Percentiles rank a stretch among this genome's conserved stretches.
Evolutionary conservation across 208 protist genomes (phyloP).

Genomic region (Leishmania arabica): DNA sequence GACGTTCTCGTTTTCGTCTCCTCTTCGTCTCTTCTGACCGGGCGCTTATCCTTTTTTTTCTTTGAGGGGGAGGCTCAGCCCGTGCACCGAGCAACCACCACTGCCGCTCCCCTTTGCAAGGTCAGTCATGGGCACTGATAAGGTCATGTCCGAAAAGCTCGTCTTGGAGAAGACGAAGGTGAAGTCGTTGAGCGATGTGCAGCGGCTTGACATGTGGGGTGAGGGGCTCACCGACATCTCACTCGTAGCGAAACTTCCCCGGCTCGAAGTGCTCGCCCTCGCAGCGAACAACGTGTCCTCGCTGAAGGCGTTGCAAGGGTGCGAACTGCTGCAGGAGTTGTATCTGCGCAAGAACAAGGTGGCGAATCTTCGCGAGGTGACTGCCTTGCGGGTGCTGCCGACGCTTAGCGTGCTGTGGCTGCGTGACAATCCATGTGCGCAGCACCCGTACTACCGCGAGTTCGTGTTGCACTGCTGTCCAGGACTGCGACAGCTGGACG

Average conservation of each 20-base stretch:
- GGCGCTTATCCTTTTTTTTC: neutral
- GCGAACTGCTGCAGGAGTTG: slow-evolving; percentile 80
- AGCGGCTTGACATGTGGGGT: slow-evolving; percentile 93
- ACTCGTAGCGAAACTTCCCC: slow-evolving; percentile 62
- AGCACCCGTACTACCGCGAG: slow-evolving; percentile 80
- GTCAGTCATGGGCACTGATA: slow-evolving; percentile 9
- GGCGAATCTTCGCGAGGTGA: slow-evolving; percentile 73
- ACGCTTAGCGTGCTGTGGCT: slow-evolving; percentile 91
- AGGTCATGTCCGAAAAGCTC: slow-evolving; percentile 73
- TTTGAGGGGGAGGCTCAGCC: neutral
- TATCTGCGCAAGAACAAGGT: slow-evolving; percentile 95
- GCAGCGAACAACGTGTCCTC: slow-evolving; percentile 84
- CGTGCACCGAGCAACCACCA: neutral
- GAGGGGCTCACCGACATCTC: slow-evolving; percentile 83
- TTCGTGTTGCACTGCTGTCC: slow-evolving; percentile 88
- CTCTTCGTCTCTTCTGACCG: neutral
- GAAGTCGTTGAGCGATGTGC: slow-evolving; percentile 67
- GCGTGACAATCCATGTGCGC: slow-evolving; percentile 92
- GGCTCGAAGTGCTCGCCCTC: slow-evolving; percentile 88
- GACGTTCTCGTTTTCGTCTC: neutral
- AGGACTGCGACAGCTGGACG: slow-evolving; percentile 86
- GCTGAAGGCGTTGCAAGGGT: slow-evolving; percentile 71
- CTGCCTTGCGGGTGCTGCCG: slow-evolving; percentile 59
- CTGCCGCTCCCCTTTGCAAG: neutral
- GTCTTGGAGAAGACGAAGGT: slow-evolving; percentile 91